Evolutionary conservation across 148 eudicot species (phyloP).

Genomic region (Nepenthes gracilis): DNA sequence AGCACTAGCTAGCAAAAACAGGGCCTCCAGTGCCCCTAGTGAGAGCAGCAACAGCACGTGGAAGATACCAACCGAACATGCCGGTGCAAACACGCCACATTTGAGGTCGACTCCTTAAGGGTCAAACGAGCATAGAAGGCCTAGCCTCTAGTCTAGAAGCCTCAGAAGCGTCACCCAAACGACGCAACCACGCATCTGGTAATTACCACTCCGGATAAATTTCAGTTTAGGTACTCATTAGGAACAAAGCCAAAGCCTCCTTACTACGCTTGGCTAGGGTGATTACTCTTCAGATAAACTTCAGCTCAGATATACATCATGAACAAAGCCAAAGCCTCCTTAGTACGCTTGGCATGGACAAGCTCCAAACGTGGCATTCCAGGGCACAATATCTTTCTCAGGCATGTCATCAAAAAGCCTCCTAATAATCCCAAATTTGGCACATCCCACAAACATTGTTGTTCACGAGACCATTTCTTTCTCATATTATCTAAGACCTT

Average conservation of each 20-base stretch:
- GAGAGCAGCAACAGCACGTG: too few species aligned
- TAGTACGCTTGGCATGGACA: conserved; percentile 34
- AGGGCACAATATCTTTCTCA: conserved; percentile 46
- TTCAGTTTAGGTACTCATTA: not conserved
- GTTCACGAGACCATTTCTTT: conserved; percentile 50
- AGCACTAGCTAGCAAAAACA: too few species aligned
- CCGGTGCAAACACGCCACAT: too few species aligned
- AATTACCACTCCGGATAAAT: too few species aligned
- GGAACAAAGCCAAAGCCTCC: conserved; percentile 39
- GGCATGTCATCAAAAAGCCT: conserved; percentile 37
- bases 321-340: conserved; percentile 40
- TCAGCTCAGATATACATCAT: conserved; percentile 3
- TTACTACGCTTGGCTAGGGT: conserved; percentile 16
- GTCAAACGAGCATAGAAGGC: too few species aligned
- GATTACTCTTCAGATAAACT: too few species aligned
- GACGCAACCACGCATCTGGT: too few species aligned
- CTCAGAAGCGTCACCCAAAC: too few species aligned
- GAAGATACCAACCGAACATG: too few species aligned
- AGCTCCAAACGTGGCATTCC: conserved; percentile 63
- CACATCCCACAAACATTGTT: conserved; percentile 44
- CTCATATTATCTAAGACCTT: conserved; percentile 21
- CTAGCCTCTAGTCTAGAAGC: too few species aligned
- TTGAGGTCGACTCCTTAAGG: too few species aligned
- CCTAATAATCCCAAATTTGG: conserved; percentile 29
- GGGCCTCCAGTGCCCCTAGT: too few species aligned